Base-by-base conservation (phyloP, 805 yeast genomes). In the Suhomyces vadensis region DNA sequence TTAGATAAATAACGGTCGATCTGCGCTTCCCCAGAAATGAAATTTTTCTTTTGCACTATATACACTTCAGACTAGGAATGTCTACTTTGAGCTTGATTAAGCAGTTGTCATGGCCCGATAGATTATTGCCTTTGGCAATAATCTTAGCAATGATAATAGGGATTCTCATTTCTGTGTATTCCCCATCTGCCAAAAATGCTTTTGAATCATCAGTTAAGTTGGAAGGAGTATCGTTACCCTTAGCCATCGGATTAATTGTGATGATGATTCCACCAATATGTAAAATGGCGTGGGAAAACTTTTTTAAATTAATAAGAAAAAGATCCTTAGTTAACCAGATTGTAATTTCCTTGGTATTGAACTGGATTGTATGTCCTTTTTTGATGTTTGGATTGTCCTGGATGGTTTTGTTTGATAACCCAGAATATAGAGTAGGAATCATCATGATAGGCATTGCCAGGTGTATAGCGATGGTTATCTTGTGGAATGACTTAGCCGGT, bases 401-500 rank as follows among this genome's bases (percentile, higher is more conserved):
- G 85, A 52, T 73, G 35, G 66, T 71, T 0, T 51, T 80, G 38
- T 75, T 75, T 43, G 75, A 78, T 44, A 53, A 68, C 39, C 61
- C 61, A 6, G 84, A 77, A 43, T 75, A 74, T 44, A 61, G 84
- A 33, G 64, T 60, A 31, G 84, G 84, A 1, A 67, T 80, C n/a
- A 77, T 80, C 23, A 71, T 80, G 75, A 76, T 80, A 37, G 85
- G 85, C 1, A 44, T 77, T 26, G 84, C 82, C 5, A 60, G 84
- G 46, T 79, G 85, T 54, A 78, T 79, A 49, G 85, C 84, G 17
- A 79, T 80, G 84, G 85, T 79, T 1, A 59, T 80, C 40, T 56
- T 79, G 21, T 79, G 84, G 85, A 79, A 75, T 53, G 71, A 75
- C 23, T 62, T 80, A 13, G 79, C 83, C 2, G 70, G 61, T 6